Percentiles rank a stretch among this genome's conserved stretches.
These are phyloP conservation scores for Akanthomyces uredinophilus DNA, from an alignment of 2,329 filamentous ascomycete genomes.

Conservation along the genomic window DNA sequence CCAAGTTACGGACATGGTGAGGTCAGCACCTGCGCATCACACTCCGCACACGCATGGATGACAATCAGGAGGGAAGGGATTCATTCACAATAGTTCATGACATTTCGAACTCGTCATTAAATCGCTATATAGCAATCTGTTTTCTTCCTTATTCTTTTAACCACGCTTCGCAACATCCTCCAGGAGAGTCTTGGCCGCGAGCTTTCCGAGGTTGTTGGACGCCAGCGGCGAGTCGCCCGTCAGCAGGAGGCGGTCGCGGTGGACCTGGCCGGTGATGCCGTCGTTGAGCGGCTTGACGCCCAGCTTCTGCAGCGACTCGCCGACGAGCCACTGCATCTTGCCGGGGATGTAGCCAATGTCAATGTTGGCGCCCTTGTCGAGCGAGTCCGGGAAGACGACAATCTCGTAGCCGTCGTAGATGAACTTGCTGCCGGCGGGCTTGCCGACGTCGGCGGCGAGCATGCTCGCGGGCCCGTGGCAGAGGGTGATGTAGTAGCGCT, in stretches of 20 bases:
- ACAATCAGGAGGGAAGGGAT: no score
- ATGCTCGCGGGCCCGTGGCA: conserved; percentile 19
- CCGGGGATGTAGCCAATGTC: conserved; percentile 21
- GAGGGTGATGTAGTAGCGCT: conserved; percentile 17
- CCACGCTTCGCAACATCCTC: conserved; percentile 16
- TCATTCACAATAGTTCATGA: no score
- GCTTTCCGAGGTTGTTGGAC: conserved; percentile 19
- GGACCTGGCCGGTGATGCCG: conserved; percentile 17
- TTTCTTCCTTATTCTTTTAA: neutral
- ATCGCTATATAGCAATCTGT: no score
- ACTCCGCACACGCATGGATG: no score
- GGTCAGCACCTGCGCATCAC: no score
- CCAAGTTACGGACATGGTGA: no score
- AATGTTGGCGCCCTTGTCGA: conserved; percentile 18
- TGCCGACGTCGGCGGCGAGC: conserved; percentile 18
- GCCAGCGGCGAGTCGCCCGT: conserved; percentile 21
- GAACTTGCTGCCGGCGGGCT: conserved; percentile 17
- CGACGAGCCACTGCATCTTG: conserved; percentile 21
- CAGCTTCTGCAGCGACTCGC: conserved; percentile 15
- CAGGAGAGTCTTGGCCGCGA: conserved; percentile 17
- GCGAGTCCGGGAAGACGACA: conserved; percentile 19
- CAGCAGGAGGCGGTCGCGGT: conserved; percentile 16
- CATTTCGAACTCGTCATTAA: no score
- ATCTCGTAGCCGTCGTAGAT: conserved; percentile 20
- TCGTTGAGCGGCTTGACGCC: conserved; percentile 17